phyloP scores from a whole-genome alignment of 2,329 filamentous ascomycete species.

The Onygenales sp. region DNA sequence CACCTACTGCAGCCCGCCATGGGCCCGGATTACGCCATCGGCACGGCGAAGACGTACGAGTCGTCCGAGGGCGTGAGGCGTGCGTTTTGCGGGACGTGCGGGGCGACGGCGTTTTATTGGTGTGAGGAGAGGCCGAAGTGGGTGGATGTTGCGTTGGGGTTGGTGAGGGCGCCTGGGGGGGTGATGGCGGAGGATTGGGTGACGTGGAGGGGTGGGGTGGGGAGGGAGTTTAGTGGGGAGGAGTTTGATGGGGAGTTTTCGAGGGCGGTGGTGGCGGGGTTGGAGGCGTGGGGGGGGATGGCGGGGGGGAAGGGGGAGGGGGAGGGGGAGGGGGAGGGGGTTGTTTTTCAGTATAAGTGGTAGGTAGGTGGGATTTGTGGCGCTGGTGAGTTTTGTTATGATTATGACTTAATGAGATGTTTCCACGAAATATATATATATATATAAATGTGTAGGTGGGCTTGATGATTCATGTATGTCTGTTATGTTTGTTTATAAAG shows the following conservation, averaged over 20 bases:
- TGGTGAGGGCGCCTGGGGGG: conserved; percentile 30
- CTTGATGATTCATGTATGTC: too few species aligned
- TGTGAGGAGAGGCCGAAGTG: conserved; percentile 25
- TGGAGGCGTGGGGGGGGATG: background rate
- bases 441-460: too few species aligned
- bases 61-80: conserved; percentile 28
- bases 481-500: too few species aligned
- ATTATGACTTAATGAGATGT: too few species aligned
- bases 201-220: conserved; percentile 24
- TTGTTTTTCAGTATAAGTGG: background rate
- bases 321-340: background rate
- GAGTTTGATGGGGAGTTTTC: background rate
- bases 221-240: background rate
- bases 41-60: conserved; percentile 30
- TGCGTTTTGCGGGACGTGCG: conserved; percentile 38
- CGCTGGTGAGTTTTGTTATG: too few species aligned
- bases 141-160: conserved; percentile 35
- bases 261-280: background rate
- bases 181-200: conserved; percentile 34
- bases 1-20: conserved; percentile 25
- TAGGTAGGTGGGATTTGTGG: too few species aligned
- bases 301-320: background rate
- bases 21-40: conserved; percentile 17
- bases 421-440: too few species aligned
- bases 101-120: conserved; percentile 34